A percentile compares a stretch with the other conserved stretches of the same genome.
phyloP scores from a whole-genome alignment of 2,329 filamentous ascomycete species.

The Alternaria brassicicola region DNA sequence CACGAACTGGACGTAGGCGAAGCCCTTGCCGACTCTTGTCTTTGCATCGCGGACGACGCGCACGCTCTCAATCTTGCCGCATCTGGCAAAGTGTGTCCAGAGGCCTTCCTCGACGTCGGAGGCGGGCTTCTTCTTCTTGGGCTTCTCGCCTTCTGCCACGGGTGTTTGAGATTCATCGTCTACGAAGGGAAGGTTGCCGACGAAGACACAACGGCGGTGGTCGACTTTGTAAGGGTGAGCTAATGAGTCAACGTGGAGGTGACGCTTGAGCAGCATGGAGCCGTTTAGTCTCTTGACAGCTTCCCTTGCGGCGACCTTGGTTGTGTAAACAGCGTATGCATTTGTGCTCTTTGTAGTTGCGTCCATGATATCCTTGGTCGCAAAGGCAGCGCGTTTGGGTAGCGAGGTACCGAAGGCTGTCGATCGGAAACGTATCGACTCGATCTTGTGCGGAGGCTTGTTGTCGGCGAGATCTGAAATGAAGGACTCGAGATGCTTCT shows the following conservation, averaged over 20 bases:
- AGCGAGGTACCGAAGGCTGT: conserved; percentile 82
- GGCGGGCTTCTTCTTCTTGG: conserved; percentile 69
- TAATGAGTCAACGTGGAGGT: conserved; percentile 88
- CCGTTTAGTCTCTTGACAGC: conserved; percentile 83
- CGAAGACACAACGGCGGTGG: conserved; percentile 89
- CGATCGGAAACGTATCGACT: conserved; percentile 93
- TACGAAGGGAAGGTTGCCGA: conserved; percentile 95
- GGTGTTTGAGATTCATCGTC: conserved; percentile 81
- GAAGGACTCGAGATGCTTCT: conserved; percentile 79
- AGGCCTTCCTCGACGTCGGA: conserved; percentile 92
- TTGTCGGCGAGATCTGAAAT: conserved; percentile 59
- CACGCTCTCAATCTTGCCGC: conserved; percentile 88
- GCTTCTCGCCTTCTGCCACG: conserved; percentile 67
- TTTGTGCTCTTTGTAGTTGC: conserved; percentile 92
- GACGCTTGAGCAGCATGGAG: conserved; percentile 79
- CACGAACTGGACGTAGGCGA: conserved; percentile 95
- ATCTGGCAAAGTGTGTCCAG: conserved; percentile 79
- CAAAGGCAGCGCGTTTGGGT: conserved; percentile 93
- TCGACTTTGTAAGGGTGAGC: conserved; percentile 84
- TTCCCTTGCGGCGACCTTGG: conserved; percentile 73
- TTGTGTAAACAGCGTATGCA: conserved; percentile 89
- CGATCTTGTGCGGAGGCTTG: conserved; percentile 70
- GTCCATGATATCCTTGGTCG: conserved; percentile 87
- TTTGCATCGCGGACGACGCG: conserved; percentile 87
- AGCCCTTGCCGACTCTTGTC: conserved; percentile 93